A percentile compares a stretch with the other conserved stretches of the same genome.
phyloP scores from a whole-genome alignment of 108 stramenopile genomes.

The Parietichytrium sp. region DNA sequence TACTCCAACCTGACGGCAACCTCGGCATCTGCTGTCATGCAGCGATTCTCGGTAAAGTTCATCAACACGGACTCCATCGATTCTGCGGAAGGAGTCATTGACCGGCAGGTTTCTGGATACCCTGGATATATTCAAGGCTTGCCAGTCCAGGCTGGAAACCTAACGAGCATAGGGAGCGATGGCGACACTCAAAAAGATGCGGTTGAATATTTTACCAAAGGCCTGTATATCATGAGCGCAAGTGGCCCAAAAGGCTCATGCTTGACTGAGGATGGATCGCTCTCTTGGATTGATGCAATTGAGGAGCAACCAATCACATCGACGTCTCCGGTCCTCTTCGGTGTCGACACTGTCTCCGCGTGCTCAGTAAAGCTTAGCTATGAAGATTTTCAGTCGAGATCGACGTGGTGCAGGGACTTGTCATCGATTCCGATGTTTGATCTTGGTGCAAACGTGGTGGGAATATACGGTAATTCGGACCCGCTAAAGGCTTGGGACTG shows the following conservation, averaged over 20 bases:
- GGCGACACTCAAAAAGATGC: not conserved
- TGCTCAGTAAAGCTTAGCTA: not conserved
- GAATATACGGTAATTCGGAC: slow-evolving; percentile 25
- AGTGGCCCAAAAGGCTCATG: not conserved
- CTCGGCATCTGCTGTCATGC: not conserved
- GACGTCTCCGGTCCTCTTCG: not conserved
- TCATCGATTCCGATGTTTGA: not conserved
- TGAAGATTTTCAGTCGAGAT: not conserved
- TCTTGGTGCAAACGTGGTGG: not conserved
- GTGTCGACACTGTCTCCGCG: slow-evolving; percentile 7
- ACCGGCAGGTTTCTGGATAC: not conserved
- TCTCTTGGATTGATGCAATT: not conserved
- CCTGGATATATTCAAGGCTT: slow-evolving; percentile 1
- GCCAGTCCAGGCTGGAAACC: not conserved
- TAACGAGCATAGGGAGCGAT: not conserved
- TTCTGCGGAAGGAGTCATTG: not conserved
- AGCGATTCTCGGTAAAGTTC: not conserved
- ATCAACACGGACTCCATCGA: not conserved
- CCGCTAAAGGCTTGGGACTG: slow-evolving; percentile 13
- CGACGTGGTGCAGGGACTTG: not conserved
- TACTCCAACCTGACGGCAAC: not conserved
- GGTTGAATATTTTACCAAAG: not conserved
- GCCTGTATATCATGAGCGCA: not conserved
- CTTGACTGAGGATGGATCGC: not conserved
- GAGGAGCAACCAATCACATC: not conserved